phyloP scores from a whole-genome alignment of 306 rosid species.

The Cucurbita ficifolia region DNA sequence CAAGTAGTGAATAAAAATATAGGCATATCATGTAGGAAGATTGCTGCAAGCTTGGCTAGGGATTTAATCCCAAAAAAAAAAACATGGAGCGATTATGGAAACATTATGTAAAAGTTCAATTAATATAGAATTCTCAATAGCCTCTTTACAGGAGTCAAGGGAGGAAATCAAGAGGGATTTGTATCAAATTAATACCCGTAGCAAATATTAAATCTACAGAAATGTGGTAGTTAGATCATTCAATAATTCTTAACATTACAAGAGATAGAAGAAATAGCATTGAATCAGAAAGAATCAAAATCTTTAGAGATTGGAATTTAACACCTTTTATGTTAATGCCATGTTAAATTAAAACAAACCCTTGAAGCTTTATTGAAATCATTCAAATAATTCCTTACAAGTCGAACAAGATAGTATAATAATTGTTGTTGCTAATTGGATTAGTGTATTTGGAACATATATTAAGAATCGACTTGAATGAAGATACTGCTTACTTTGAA shows the following conservation, averaged over 20 bases:
- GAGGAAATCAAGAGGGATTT: not conserved
- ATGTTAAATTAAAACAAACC: not conserved
- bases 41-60: not conserved
- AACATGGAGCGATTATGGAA: not conserved
- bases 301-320: not conserved
- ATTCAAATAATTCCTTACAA: not conserved
- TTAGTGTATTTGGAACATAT: not conserved
- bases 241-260: not conserved
- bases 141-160: not conserved
- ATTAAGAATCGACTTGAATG: not conserved
- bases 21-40: not conserved
- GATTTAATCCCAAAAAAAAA: not conserved
- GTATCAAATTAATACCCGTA: not conserved
- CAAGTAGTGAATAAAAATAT: not conserved
- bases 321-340: not conserved
- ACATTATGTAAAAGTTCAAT: not conserved
- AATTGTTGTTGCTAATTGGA: not conserved
- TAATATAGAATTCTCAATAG: not conserved
- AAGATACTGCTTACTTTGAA: slow-evolving; percentile 54
- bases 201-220: not conserved
- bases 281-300: not conserved
- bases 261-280: not conserved
- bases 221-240: not conserved
- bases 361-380: not conserved
- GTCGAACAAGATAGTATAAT: not conserved